phyloP scores from a whole-genome alignment of 805 yeast species.

The Cyberlindnera euphorbiiphila region DNA sequence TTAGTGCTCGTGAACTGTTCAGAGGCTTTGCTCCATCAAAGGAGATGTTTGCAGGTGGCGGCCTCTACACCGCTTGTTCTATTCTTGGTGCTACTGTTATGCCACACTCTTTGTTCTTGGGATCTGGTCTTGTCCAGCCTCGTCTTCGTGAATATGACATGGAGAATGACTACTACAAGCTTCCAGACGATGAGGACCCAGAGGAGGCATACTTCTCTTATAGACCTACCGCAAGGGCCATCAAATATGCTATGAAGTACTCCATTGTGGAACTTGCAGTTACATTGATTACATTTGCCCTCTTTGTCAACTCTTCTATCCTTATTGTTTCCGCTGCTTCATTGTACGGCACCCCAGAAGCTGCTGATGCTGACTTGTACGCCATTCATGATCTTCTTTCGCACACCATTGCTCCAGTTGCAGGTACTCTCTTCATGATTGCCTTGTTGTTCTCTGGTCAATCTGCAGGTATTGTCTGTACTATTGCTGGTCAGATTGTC shows the following conservation, averaged over 20 bases:
- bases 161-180: conserved; percentile 45
- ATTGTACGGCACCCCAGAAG: conserved; percentile 64
- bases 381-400: conserved; percentile 67
- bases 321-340: conserved; percentile 80
- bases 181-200: conserved; percentile 24
- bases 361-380: conserved; percentile 75
- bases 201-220: conserved; percentile 45
- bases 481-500: conserved; percentile 90
- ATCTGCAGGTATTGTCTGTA: conserved; percentile 89
- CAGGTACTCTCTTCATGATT: conserved; percentile 80
- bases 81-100: conserved; percentile 90
- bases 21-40: conserved; percentile 69
- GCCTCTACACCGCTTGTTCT: conserved; percentile 72
- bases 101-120: conserved; percentile 87
- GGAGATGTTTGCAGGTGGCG: conserved; percentile 50
- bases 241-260: conserved; percentile 64
- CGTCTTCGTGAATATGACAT: conserved; percentile 72
- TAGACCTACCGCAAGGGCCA: conserved; percentile 69
- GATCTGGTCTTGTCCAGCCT: conserved; percentile 84
- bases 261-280: conserved; percentile 68
- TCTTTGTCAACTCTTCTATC: conserved; percentile 83
- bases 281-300: conserved; percentile 73
- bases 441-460: conserved; percentile 85
- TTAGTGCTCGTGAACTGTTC: conserved; percentile 43
- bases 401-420: conserved; percentile 60